A percentile compares a stretch with the other conserved stretches of the same genome.
phyloP scores from a whole-genome alignment of 495 filamentous ascomycete species.

The Hypomontagnella submonticulosa region DNA sequence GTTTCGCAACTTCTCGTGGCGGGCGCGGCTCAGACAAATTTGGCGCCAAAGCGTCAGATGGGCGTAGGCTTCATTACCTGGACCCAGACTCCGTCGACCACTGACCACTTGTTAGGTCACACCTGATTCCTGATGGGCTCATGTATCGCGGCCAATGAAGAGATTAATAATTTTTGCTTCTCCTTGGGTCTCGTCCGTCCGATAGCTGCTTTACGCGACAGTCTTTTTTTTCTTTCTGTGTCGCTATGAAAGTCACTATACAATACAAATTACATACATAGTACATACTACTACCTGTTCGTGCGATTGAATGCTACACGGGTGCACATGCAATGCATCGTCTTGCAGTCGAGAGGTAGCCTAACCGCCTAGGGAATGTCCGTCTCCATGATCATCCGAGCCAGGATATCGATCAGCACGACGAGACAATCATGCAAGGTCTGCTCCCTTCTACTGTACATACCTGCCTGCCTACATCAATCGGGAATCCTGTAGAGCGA shows the following conservation, averaged over 20 bases:
- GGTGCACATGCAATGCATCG: slow-evolving; percentile 19
- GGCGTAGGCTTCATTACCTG: slow-evolving; percentile 32
- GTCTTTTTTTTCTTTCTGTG: slow-evolving; percentile 15
- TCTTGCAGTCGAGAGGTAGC: slow-evolving; percentile 14
- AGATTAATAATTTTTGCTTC: background rate
- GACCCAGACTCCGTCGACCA: slow-evolving; percentile 13
- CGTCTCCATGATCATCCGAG: slow-evolving; percentile 29
- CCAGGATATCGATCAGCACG: slow-evolving; percentile 42
- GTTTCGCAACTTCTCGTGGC: slow-evolving; percentile 32
- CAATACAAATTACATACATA: slow-evolving; percentile 12
- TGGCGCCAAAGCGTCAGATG: slow-evolving; percentile 43
- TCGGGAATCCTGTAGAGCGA: slow-evolving; percentile 6
- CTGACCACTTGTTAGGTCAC: slow-evolving; percentile 41
- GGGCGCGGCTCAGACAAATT: slow-evolving; percentile 41
- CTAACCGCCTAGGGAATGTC: slow-evolving; percentile 44
- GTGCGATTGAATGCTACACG: slow-evolving; percentile 12
- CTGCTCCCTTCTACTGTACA: slow-evolving; percentile 9
- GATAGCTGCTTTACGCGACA: slow-evolving; percentile 34
- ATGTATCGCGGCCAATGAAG: slow-evolving; percentile 30
- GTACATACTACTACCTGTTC: slow-evolving; percentile 13
- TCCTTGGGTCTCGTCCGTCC: slow-evolving; percentile 13
- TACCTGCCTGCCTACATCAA: slow-evolving; percentile 1
- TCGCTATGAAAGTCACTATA: slow-evolving; percentile 21
- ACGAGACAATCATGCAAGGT: slow-evolving; percentile 34
- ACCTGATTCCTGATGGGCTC: slow-evolving; percentile 37